These are phyloP conservation scores for Lipomyces yamadae DNA, from an alignment of 805 yeast genomes.

Conservation along the genomic window DNA sequence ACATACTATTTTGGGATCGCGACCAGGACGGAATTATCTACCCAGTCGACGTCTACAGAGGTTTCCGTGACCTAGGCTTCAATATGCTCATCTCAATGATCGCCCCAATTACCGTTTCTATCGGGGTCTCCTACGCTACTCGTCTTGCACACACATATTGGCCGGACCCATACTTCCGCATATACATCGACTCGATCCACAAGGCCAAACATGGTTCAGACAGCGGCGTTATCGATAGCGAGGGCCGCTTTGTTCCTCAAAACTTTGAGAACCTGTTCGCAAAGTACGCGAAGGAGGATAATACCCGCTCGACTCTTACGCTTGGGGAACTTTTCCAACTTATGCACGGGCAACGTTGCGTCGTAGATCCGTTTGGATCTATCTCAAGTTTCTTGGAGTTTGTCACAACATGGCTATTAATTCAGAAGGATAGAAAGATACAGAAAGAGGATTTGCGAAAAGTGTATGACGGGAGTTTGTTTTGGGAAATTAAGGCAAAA, in stretches of 20 bases:
- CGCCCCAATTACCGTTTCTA: background rate
- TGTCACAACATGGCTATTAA: constrained; percentile 6
- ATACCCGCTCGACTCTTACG: background rate
- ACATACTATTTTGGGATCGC: constrained; percentile 11
- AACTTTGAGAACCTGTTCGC: constrained; percentile 10
- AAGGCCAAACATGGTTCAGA: constrained; percentile 11
- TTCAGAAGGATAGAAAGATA: constrained; percentile 5
- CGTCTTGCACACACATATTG: constrained; percentile 8
- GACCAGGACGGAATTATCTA: constrained; percentile 2
- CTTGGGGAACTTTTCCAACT: constrained; percentile 1
- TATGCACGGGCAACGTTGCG: constrained; percentile 6
- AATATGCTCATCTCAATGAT: background rate
- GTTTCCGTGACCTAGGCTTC: constrained; percentile 11
- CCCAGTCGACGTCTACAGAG: constrained; percentile 4
- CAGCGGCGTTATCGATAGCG: constrained; percentile 5
- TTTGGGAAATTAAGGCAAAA: background rate
- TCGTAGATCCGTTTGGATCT: constrained; percentile 14
- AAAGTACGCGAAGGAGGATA: constrained; percentile 11
- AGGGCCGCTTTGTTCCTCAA: constrained; percentile 13
- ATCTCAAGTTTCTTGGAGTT: constrained; percentile 1
- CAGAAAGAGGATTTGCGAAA: constrained; percentile 10
- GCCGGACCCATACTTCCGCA: constrained; percentile 11
- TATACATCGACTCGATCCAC: constrained; percentile 8
- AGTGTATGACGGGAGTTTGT: constrained; percentile 8
- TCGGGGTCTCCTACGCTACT: constrained; percentile 9